These are phyloP conservation scores for Pseudogymnoascus sp. DNA, from an alignment of 2,329 filamentous ascomycete species.

Conservation along the genomic window DNA sequence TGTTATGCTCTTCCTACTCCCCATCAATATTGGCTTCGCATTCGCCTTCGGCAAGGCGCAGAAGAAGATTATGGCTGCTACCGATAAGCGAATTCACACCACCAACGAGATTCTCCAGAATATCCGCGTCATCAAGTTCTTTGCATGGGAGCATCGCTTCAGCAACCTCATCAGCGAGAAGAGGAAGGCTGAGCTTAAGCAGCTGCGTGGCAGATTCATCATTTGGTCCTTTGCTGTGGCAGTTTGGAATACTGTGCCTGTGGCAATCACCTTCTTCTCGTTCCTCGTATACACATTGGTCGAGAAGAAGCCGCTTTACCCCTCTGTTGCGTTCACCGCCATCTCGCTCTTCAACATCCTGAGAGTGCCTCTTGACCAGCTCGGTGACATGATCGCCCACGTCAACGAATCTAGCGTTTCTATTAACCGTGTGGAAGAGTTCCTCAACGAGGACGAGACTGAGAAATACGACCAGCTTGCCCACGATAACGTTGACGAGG, in stretches of 20 bases:
- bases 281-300: constrained; percentile 89
- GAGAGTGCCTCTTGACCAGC: constrained; percentile 84
- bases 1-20: constrained; percentile 81
- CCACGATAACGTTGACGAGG: constrained; percentile 58
- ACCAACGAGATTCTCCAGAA: constrained; percentile 97
- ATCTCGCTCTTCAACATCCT: constrained; percentile 93
- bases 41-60: constrained; percentile 79
- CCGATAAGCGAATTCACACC: constrained; percentile 89
- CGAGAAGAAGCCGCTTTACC: constrained; percentile 81
- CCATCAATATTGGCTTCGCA: constrained; percentile 83
- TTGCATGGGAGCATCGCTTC: constrained; percentile 95
- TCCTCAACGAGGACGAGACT: constrained; percentile 86
- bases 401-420: constrained; percentile 97
- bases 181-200: constrained; percentile 66
- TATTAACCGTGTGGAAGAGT: constrained; percentile 91
- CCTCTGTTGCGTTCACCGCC: constrained; percentile 90
- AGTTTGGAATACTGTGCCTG: constrained; percentile 91
- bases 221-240: constrained; percentile 88
- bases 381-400: constrained; percentile 97
- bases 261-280: constrained; percentile 92
- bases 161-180: constrained; percentile 83
- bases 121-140: constrained; percentile 98
- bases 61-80: constrained; percentile 84
- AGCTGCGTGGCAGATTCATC: constrained; percentile 75
- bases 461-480: constrained; percentile 87